Evolutionary conservation across 768 basidiomycete species (phyloP).

Genomic region (Peribolospora kevripleyi): DNA sequence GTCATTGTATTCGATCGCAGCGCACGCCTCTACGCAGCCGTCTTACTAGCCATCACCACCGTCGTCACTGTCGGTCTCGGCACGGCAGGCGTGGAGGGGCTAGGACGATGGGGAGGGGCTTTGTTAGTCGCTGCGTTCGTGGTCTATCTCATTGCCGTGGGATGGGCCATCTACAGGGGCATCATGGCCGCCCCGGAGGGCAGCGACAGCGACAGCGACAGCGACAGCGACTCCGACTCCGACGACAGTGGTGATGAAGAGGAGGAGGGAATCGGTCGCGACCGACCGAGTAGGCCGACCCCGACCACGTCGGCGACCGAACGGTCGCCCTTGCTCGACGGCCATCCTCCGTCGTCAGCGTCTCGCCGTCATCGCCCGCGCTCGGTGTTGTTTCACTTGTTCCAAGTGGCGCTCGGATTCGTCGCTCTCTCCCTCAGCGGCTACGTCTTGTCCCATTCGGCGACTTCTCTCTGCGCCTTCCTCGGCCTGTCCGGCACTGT

Average conservation of each 20-base stretch:
- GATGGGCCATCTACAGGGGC: constrained; percentile 9
- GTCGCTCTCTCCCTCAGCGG: neutral
- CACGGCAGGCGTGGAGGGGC: neutral
- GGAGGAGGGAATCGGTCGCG: too few species aligned
- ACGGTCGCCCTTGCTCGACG: neutral
- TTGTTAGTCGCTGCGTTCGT: constrained; percentile 5
- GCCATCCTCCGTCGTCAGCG: neutral
- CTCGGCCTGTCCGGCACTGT: constrained; percentile 8
- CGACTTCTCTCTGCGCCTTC: constrained; percentile 2
- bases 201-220: constrained; percentile 7
- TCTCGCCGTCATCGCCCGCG: neutral
- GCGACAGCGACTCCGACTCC: constrained; percentile 1
- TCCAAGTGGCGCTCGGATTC: constrained; percentile 1
- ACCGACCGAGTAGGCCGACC: too few species aligned
- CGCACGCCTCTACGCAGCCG: constrained; percentile 7
- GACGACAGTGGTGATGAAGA: neutral
- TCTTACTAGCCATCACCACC: constrained; percentile 4
- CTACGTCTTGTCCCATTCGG: constrained; percentile 5
- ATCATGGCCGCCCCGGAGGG: constrained; percentile 9
- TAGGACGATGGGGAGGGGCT: constrained; percentile 3
- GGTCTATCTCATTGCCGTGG: constrained; percentile 7
- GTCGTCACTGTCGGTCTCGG: neutral
- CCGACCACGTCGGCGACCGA: too few species aligned
- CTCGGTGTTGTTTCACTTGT: neutral
- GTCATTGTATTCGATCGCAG: neutral